Conservation (phyloP, 306 rosid genomes). For the Vachellia collinsii region DNA sequence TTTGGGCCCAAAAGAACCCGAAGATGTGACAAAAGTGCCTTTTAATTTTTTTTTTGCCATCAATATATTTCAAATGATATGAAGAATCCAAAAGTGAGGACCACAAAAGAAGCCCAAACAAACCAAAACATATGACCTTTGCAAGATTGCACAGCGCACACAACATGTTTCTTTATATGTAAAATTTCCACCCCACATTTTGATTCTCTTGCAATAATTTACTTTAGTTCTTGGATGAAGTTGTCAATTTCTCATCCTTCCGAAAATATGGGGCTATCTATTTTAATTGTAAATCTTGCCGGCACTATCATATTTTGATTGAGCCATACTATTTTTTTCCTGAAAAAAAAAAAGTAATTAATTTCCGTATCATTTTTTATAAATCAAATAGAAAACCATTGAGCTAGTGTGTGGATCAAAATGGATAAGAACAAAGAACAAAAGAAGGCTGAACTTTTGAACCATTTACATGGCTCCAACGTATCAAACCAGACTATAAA, state of each 20-base stretch:
- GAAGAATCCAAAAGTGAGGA: not conserved
- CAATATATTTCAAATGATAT: no score
- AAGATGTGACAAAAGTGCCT: no score
- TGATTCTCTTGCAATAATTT: not conserved
- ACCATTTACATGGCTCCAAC: not conserved
- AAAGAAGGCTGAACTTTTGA: not conserved
- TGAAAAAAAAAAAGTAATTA: no score
- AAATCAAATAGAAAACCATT: no score
- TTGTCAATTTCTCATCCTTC: not conserved
- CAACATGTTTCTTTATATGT: not conserved
- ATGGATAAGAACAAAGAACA: not conserved
- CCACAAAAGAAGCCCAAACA: not conserved
- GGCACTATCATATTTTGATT: no score
- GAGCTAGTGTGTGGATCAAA: not conserved
- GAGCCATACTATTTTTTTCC: no score
- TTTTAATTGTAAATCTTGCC: no score
- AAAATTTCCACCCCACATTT: not conserved
- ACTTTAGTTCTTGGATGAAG: not conserved
- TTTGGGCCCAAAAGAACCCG: no score
- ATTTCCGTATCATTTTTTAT: no score
- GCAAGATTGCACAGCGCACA: not conserved
- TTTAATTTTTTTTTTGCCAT: no score
- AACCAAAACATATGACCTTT: not conserved
- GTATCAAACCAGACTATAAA: not conserved
- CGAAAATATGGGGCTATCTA: no score